phyloP scores from a whole-genome alignment of 768 basidiomycete species.

The Termitomyces sp. region DNA sequence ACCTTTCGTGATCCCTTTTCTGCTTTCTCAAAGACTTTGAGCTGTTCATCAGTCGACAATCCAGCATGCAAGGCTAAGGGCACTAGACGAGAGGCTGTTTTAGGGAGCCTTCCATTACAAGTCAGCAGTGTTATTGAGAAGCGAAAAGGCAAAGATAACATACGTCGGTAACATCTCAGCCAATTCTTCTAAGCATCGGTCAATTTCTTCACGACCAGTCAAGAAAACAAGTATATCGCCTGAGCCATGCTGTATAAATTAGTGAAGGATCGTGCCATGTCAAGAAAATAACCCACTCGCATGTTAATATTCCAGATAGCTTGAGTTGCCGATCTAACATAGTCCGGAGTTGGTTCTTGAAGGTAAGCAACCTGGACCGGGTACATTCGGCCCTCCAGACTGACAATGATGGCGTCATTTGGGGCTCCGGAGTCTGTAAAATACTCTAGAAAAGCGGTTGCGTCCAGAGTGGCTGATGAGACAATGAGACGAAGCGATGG shows the following conservation, averaged over 20 bases:
- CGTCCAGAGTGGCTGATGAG: slow-evolving; percentile 96
- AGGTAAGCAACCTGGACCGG: slow-evolving; percentile 94
- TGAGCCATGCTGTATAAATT: slow-evolving; percentile 53
- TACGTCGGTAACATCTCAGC: slow-evolving; percentile 76
- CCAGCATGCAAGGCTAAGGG: slow-evolving; percentile 88
- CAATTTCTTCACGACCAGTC: slow-evolving; percentile 96
- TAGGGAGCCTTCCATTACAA: slow-evolving; percentile 37
- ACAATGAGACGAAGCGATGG: slow-evolving; percentile 88
- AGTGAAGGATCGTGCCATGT: neutral
- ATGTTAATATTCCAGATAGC: slow-evolving; percentile 79
- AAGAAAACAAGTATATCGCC: slow-evolving; percentile 95
- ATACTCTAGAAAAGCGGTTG: slow-evolving; percentile 83
- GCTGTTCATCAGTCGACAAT: slow-evolving; percentile 82
- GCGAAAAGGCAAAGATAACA: slow-evolving; percentile 4
- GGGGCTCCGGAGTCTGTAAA: slow-evolving; percentile 65
- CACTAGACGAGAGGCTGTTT: slow-evolving; percentile 51
- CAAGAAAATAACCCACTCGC: slow-evolving; percentile 48
- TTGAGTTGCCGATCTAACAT: slow-evolving; percentile 78
- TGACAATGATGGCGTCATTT: slow-evolving; percentile 79
- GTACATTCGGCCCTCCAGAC: slow-evolving; percentile 90
- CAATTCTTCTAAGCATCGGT: slow-evolving; percentile 77
- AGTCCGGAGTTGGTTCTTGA: slow-evolving; percentile 72
- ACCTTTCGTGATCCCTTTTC: slow-evolving; percentile 82
- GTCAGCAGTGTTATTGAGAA: neutral
- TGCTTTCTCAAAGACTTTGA: slow-evolving; percentile 76